phyloP scores from a whole-genome alignment of 1,284 basidiomycete species.

The Moesziomyces sp. region DNA sequence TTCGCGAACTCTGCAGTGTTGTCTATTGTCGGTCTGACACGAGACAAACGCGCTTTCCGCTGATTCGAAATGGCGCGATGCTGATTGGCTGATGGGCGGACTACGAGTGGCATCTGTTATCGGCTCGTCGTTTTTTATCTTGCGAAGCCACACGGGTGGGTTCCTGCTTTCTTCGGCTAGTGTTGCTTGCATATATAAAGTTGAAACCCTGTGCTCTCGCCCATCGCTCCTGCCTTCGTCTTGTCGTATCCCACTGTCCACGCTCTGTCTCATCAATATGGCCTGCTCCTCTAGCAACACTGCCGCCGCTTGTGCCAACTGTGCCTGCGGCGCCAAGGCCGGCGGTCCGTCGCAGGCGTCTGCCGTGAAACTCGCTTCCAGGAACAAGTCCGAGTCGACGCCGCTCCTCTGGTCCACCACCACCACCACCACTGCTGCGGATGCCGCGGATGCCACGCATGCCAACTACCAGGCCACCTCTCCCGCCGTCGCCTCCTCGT shows the following conservation, averaged over 20 bases:
- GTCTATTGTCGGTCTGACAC: no score
- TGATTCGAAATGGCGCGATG: slow-evolving; percentile 23
- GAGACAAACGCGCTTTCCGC: no score
- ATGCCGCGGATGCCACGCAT: neutral
- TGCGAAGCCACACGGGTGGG: neutral
- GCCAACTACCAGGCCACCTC: slow-evolving; percentile 24
- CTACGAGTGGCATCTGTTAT: no score
- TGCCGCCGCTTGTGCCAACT: slow-evolving; percentile 31
- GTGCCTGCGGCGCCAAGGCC: slow-evolving; percentile 27
- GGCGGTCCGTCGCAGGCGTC: slow-evolving; percentile 3
- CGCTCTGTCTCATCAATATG: slow-evolving; percentile 8
- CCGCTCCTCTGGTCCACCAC: slow-evolving; percentile 47
- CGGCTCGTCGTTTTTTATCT: neutral
- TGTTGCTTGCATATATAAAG: neutral
- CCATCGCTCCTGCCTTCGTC: neutral
- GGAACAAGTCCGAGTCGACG: slow-evolving; percentile 35
- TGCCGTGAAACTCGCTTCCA: slow-evolving; percentile 35
- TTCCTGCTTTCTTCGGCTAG: neutral
- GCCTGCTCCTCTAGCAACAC: slow-evolving; percentile 38
- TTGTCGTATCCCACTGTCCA: neutral
- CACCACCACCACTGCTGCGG: neutral
- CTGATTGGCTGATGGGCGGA: slow-evolving; percentile 22
- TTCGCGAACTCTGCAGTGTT: no score
- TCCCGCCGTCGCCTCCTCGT: slow-evolving; percentile 24
- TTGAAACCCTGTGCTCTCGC: neutral